A percentile compares a stretch with the other conserved stretches of the same genome.
These are phyloP conservation scores for Globisporangium ultimum DNA, from an alignment of 352 stramenopile genomes.

Conservation along the genomic window DNA sequence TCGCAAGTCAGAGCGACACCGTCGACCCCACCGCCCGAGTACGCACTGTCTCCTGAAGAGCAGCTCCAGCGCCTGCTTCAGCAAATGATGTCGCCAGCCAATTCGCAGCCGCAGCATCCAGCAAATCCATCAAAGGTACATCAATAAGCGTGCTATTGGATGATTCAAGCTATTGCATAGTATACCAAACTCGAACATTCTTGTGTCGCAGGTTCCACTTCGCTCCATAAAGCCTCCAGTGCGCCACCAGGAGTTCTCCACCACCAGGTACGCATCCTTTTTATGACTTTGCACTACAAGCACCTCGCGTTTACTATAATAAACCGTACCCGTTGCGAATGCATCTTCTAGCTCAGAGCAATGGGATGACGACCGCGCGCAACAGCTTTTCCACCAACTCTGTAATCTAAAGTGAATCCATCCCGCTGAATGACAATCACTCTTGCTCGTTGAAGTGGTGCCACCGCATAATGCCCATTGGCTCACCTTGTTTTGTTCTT, in stretches of 20 bases:
- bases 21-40: background rate
- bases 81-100: conserved; percentile 29
- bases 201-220: background rate
- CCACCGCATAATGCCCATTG: background rate
- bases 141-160: too few relatives aligned
- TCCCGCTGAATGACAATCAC: background rate
- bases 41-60: conserved; percentile 30
- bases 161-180: too few relatives aligned
- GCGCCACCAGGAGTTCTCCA: background rate
- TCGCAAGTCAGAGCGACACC: background rate
- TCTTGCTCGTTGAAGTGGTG: conserved; percentile 11
- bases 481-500: conserved; percentile 1
- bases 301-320: too few relatives aligned
- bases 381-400: conserved; percentile 68
- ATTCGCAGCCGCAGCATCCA: background rate
- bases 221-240: conserved; percentile 2
- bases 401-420: conserved; percentile 24
- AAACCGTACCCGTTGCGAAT: too few relatives aligned
- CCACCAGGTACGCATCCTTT: conserved; percentile 1
- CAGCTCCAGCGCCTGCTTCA: conserved; percentile 51
- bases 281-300: too few relatives aligned
- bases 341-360: conserved; percentile 3
- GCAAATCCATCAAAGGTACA: background rate
- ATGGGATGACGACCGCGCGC: conserved; percentile 56
- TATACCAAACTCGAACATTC: too few relatives aligned